Conservation (phyloP, 2,329 filamentous ascomycete species). For the Claviceps sp. region DNA sequence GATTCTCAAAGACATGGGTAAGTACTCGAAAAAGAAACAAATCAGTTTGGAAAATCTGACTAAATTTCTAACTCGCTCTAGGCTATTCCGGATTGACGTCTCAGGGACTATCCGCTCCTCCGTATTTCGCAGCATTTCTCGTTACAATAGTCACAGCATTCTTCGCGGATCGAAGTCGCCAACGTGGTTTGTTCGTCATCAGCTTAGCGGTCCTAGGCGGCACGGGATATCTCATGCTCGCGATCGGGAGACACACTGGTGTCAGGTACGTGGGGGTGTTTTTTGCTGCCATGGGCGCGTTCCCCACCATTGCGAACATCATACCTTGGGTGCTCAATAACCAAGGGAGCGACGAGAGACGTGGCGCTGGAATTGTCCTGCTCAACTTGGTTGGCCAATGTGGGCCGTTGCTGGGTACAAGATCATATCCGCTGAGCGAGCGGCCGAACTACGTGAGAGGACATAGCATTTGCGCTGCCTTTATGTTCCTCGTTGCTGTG, state of each 20-base stretch:
- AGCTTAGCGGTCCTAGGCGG: constrained; percentile 5
- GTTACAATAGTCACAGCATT: constrained; percentile 8
- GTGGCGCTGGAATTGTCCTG: constrained; percentile 5
- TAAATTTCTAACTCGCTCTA: background rate
- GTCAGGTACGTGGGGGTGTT: constrained; percentile 5
- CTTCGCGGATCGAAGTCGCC: constrained; percentile 8
- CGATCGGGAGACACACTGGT: background rate
- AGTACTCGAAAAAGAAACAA: background rate
- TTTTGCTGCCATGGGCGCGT: constrained; percentile 3
- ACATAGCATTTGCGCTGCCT: constrained; percentile 4
- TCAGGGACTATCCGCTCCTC: constrained; percentile 11
- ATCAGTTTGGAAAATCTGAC: background rate
- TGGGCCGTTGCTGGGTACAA: constrained; percentile 6
- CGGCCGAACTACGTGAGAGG: constrained; percentile 3
- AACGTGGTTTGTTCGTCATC: constrained; percentile 6
- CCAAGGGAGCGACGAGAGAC: constrained; percentile 6
- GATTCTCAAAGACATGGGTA: constrained; percentile 10
- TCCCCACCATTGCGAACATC: constrained; percentile 6
- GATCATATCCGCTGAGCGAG: constrained; percentile 3
- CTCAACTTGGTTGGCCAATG: constrained; percentile 6
- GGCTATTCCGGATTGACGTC: constrained; percentile 10
- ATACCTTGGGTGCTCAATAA: constrained; percentile 6
- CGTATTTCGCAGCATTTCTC: constrained; percentile 8
- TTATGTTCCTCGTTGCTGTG: constrained; percentile 8
- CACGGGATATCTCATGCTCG: constrained; percentile 5